Evolutionary conservation across 2,329 filamentous ascomycete genomes (phyloP).

Genomic region (Cladosporium sp.): DNA sequence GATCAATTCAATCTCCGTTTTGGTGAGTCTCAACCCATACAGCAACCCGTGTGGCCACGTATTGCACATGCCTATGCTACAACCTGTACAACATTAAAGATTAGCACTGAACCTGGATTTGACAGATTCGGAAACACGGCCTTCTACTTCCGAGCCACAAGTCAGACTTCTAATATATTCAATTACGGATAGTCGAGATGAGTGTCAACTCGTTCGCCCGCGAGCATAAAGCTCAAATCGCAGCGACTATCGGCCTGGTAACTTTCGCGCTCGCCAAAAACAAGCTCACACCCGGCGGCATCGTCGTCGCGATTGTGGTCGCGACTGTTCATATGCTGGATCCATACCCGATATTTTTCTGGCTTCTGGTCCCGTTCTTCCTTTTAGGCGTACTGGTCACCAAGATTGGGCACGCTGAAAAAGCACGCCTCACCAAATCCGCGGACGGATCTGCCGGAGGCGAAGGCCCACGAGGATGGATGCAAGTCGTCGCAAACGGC

Average conservation of each 20-base stretch:
- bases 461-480: constrained; percentile 78
- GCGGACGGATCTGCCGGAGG: constrained; percentile 72
- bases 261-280: constrained; percentile 56
- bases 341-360: constrained; percentile 91
- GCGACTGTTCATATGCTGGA: constrained; percentile 83
- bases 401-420: constrained; percentile 87
- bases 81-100: background rate
- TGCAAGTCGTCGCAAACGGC: constrained; percentile 91
- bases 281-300: constrained; percentile 71
- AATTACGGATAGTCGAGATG: background rate
- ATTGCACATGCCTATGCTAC: background rate
- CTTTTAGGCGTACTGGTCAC: constrained; percentile 80
- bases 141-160: background rate
- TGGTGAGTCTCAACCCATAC: background rate
- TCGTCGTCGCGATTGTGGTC: constrained; percentile 71
- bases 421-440: constrained; percentile 77
- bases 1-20: background rate
- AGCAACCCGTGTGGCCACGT: background rate
- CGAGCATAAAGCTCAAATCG: constrained; percentile 34
- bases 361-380: constrained; percentile 81
- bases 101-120: background rate
- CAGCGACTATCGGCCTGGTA: constrained; percentile 36
- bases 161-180: background rate
- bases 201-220: constrained; percentile 25
- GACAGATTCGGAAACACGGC: background rate